Conservation (phyloP, 106 monocot species). For the Dendrobium chrysotoxum region DNA sequence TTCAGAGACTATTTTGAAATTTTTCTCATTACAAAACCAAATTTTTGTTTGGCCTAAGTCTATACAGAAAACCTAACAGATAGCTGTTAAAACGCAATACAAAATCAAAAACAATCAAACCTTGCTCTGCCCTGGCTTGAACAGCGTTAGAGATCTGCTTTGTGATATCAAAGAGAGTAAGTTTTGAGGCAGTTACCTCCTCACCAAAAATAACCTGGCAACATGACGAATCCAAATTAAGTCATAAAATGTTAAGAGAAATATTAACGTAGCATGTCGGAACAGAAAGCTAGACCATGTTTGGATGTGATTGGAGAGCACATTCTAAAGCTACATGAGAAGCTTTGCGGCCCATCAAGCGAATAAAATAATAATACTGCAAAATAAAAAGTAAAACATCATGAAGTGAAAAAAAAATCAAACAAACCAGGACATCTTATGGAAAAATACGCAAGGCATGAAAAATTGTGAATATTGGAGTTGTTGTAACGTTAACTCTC, state of each 20-base stretch:
- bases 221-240: neutral
- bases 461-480: neutral
- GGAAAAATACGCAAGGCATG: neutral
- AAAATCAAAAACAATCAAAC: slow-evolving; percentile 10
- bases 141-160: slow-evolving; percentile 50
- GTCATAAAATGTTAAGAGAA: neutral
- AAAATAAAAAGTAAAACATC: slow-evolving; percentile 11
- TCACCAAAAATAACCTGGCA: slow-evolving; percentile 61
- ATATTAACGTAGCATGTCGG: neutral
- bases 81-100: neutral
- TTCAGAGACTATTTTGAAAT: no score
- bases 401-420: neutral
- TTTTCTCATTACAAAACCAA: no score
- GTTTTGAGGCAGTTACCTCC: slow-evolving; percentile 51
- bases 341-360: slow-evolving; percentile 72
- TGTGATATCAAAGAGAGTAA: slow-evolving; percentile 50
- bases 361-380: slow-evolving; percentile 86
- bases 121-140: slow-evolving; percentile 48
- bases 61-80: neutral
- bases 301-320: slow-evolving; percentile 70
- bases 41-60: no score
- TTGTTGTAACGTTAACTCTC: neutral
- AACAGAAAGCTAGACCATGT: slow-evolving; percentile 41
- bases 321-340: slow-evolving; percentile 87
- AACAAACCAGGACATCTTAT: neutral